Evolutionary conservation across 805 yeast genomes (phyloP).

Genomic region (Yarrowia keelungensis): DNA sequence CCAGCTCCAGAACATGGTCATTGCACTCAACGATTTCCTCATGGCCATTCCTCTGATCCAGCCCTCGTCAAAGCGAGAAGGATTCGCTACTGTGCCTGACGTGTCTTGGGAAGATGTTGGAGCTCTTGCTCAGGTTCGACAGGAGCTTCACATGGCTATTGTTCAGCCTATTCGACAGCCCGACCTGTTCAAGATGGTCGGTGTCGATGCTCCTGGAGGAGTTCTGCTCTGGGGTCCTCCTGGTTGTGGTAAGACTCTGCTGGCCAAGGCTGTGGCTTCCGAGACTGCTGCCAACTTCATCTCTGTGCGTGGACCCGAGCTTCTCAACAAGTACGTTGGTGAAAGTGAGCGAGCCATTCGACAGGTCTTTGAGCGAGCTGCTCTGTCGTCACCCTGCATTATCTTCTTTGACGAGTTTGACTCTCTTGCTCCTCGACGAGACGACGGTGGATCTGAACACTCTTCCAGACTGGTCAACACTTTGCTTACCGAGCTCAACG

Average conservation of each 20-base stretch:
- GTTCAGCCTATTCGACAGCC: constrained; percentile 96
- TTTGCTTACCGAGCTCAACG: constrained; percentile 90
- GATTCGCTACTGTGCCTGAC: constrained; percentile 98
- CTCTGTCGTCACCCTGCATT: constrained; percentile 92
- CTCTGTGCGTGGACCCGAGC: constrained; percentile 94
- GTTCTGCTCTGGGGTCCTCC: constrained; percentile 99
- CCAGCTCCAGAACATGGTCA: constrained; percentile 77
- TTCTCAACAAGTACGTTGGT: constrained; percentile 93
- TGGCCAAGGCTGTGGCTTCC: constrained; percentile 98
- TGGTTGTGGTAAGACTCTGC: constrained; percentile 95
- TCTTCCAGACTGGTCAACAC: constrained; percentile 95
- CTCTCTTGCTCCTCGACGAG: constrained; percentile 94
- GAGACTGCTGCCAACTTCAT: constrained; percentile 96
- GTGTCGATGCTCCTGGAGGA: constrained; percentile 96
- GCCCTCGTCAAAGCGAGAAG: constrained; percentile 97
- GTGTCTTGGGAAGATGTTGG: constrained; percentile 97
- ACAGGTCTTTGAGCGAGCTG: constrained; percentile 89
- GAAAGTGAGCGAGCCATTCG: constrained; percentile 94
- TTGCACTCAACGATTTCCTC: constrained; percentile 79
- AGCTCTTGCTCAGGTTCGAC: constrained; percentile 78
- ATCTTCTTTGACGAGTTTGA: constrained; percentile 96
- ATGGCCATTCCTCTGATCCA: constrained; percentile 90
- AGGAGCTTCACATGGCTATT: constrained; percentile 94
- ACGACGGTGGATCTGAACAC: constrained; percentile 83
- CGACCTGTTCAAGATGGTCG: constrained; percentile 85